Evolutionary conservation across 1,284 basidiomycete species (phyloP), one percentile per base, ranked within the genome.

Genomic region (Coriolopsis trogii): DNA sequence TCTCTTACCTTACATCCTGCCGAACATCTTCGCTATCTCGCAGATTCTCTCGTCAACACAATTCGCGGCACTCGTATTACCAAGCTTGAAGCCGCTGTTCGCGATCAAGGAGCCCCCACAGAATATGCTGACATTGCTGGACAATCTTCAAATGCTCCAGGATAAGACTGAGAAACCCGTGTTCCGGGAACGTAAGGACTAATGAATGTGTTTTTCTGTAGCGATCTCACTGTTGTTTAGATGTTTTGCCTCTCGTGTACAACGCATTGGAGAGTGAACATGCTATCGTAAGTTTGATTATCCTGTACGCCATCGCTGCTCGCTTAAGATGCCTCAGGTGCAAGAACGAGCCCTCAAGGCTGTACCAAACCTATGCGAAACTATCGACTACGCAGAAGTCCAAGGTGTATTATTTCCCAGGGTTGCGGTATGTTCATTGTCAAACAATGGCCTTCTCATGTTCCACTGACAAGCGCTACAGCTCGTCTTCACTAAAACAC

Each of bases 11-110:
- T 97, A 97, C 69, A 91, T 99, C 55, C 76, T 99, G n/a, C 96
- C 96, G 1, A 98, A 98, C 69, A 90, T 98, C n/a, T 97, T 98
- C 65, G 81, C 84, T 50, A 99, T 99, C 55, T 85, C 92, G 9
- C 85, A 82, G 56, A 80, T 85, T 24, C 76, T 98, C 38, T 84
- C 86, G 16, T 80, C 93, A 29, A 69, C 80, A 13, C 93, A 96
- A 64, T 99, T 99, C 65, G 87, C 88, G 0, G 76, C 75, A 1
- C 80, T 85, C 43, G 91, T 95, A 5, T 75, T 99, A 9, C 93
- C 93, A 1, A 91, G 88, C 64, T 77, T 99, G 30, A 94, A 91
- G 65, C 95, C 95, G 0, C 71, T 99, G 12, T 99, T 99, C 62
- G 77, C 76, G 0, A 76, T 98, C 62, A 95, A 92, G 69, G 97